phyloP scores from a whole-genome alignment of 140 eudicot species.

The Bidens hawaiensis region DNA sequence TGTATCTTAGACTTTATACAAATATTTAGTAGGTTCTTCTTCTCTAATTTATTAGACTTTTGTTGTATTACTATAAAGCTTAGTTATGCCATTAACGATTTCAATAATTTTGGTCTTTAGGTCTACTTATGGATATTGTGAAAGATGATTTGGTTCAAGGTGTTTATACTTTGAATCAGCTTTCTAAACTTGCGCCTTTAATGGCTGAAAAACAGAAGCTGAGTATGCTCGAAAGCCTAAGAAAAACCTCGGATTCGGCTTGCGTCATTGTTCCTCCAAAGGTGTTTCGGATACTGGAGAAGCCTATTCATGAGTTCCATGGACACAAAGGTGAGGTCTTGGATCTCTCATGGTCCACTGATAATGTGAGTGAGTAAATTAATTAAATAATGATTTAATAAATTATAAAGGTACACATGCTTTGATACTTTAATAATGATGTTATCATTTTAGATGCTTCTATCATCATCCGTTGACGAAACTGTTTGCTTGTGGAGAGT shows the following conservation, averaged over 20 bases:
- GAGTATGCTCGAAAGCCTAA: constrained; percentile 38
- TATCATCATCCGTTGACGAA: constrained; percentile 55
- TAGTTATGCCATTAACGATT: too few species aligned
- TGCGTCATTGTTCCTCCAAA: constrained; percentile 77
- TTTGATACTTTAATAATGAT: constrained; percentile 14
- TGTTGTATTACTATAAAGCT: too few species aligned
- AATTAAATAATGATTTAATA: not conserved
- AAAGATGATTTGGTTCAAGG: too few species aligned
- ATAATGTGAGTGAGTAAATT: constrained; percentile 42
- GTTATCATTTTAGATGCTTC: constrained; percentile 40
- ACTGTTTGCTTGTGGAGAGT: constrained; percentile 64
- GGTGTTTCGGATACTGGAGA: constrained; percentile 66
- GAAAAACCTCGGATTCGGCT: constrained; percentile 68
- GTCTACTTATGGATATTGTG: too few species aligned
- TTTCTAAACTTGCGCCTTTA: constrained; percentile 54
- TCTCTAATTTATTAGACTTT: too few species aligned
- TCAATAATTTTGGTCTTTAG: too few species aligned
- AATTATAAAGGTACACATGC: not conserved
- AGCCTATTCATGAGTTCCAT: constrained; percentile 63
- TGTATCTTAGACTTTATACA: too few species aligned
- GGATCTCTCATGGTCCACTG: constrained; percentile 82
- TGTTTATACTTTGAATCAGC: constrained; percentile 63
- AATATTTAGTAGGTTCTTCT: too few species aligned
- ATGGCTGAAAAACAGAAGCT: constrained; percentile 51
- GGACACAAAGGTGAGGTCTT: constrained; percentile 64